Percentiles rank a stretch among this genome's conserved stretches.
Evolutionary conservation across 495 filamentous ascomycete genomes (phyloP).

Genomic region (Pseudomonodictys pantanalensis): DNA sequence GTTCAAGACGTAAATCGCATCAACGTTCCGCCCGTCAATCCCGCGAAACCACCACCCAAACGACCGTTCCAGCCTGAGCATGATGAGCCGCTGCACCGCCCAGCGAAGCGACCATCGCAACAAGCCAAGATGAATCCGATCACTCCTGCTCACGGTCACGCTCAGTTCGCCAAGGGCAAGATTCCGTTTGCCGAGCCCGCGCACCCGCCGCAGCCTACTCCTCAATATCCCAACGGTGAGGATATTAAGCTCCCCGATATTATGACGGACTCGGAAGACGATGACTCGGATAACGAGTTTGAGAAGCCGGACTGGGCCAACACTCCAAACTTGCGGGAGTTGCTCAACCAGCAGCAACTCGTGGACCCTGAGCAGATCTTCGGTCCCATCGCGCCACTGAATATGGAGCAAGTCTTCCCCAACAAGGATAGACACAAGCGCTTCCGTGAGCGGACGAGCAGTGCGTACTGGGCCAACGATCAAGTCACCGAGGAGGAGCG

Average conservation of each 20-base stretch:
- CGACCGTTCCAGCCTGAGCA: conserved; percentile 54
- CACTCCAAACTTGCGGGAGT: conserved; percentile 67
- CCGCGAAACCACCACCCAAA: conserved; percentile 62
- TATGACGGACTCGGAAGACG: conserved; percentile 80
- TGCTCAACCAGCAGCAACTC: conserved; percentile 72
- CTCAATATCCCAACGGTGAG: conserved; percentile 75
- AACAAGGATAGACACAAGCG: conserved; percentile 76
- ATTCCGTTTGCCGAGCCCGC: conserved; percentile 77
- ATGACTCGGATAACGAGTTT: conserved; percentile 63
- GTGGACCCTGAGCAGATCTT: conserved; percentile 86
- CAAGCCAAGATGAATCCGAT: conserved; percentile 47
- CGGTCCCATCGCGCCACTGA: conserved; percentile 77
- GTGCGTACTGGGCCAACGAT: conserved; percentile 91
- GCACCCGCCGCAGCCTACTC: conserved; percentile 51
- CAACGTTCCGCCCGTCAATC: conserved; percentile 57
- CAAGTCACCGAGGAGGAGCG: conserved; percentile 86
- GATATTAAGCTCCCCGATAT: conserved; percentile 84
- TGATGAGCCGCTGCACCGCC: conserved; percentile 50
- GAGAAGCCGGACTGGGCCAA: conserved; percentile 77
- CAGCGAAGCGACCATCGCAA: conserved; percentile 55
- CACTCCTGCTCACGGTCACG: conserved; percentile 48
- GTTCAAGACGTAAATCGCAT: conserved; percentile 51
- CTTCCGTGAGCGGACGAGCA: conserved; percentile 84
- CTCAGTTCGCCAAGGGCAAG: conserved; percentile 68
- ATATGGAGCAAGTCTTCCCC: conserved; percentile 93